Evolutionary conservation across 306 rosid genomes (phyloP).

Genomic region (Vachellia pachyceras): DNA sequence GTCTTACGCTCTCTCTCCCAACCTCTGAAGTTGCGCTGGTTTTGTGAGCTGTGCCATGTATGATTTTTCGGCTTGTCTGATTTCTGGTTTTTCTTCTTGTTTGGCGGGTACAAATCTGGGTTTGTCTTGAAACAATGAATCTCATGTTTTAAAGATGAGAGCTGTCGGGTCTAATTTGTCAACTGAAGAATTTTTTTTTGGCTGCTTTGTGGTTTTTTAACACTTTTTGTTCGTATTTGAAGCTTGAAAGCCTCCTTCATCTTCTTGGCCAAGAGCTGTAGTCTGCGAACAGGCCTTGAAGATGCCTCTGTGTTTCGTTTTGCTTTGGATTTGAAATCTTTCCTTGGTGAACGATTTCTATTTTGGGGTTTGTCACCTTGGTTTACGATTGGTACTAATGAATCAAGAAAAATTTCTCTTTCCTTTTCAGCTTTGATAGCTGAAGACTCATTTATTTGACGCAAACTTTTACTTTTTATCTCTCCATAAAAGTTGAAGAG

Average conservation of each 20-base stretch:
- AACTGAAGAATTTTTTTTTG: constrained; percentile 10
- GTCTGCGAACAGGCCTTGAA: background rate
- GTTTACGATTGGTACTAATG: constrained; percentile 9
- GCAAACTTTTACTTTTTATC: background rate
- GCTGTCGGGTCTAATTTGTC: constrained; percentile 38
- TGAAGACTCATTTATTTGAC: constrained; percentile 1
- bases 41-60: background rate
- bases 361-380: background rate
- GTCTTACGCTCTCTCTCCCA: background rate
- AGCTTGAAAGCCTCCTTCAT: background rate
- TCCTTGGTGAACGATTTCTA: background rate
- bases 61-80: background rate
- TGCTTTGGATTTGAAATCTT: background rate
- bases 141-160: background rate
- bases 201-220: background rate
- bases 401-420: background rate
- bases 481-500: constrained; percentile 19
- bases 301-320: constrained; percentile 1
- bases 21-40: background rate
- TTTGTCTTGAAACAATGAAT: constrained; percentile 8
- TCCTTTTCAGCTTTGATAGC: background rate
- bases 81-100: background rate
- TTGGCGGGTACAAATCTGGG: constrained; percentile 6
- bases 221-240: background rate
- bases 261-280: background rate